These are phyloP conservation scores for Colletotrichum lindemuthianum DNA, from an alignment of 2,329 filamentous ascomycete species.

Conservation along the genomic window DNA sequence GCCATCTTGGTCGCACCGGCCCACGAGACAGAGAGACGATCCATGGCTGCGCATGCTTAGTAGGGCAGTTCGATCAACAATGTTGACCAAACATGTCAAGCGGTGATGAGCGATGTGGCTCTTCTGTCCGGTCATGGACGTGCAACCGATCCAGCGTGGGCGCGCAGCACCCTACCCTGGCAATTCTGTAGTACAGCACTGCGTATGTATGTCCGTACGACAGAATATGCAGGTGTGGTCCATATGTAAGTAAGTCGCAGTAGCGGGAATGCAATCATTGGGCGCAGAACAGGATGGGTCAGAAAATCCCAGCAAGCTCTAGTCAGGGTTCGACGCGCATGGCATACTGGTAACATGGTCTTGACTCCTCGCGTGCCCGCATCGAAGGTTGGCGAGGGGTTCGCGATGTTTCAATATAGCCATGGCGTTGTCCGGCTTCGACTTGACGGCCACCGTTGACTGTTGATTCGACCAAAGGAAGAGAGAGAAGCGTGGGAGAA, in stretches of 20 bases:
- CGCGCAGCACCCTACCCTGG: constrained; percentile 17
- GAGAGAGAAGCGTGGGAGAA: constrained; percentile 9
- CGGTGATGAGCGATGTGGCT: constrained; percentile 18
- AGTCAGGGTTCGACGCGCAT: constrained; percentile 19
- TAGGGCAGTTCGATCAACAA: constrained; percentile 17
- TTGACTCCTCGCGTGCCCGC: constrained; percentile 7
- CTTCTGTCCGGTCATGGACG: constrained; percentile 5
- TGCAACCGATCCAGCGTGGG: constrained; percentile 13
- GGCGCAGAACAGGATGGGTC: not conserved
- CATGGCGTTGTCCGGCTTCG: not conserved
- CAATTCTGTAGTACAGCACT: constrained; percentile 6
- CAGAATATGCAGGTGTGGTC: constrained; percentile 21
- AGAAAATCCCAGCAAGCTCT: constrained; percentile 10
- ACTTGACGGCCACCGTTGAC: not conserved
- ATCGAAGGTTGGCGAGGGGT: not conserved
- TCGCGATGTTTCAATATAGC: constrained; percentile 4
- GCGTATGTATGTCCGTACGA: constrained; percentile 14
- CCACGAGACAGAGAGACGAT: constrained; percentile 17
- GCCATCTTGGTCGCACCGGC: constrained; percentile 19
- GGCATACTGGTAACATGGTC: constrained; percentile 1
- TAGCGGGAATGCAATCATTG: constrained; percentile 14
- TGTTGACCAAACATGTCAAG: constrained; percentile 1
- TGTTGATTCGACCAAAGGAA: not conserved
- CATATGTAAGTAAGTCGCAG: constrained; percentile 34
- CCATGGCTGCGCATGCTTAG: constrained; percentile 13